Conservation (phyloP, 345 rosid genomes). For the Lepidium didymum region DNA sequence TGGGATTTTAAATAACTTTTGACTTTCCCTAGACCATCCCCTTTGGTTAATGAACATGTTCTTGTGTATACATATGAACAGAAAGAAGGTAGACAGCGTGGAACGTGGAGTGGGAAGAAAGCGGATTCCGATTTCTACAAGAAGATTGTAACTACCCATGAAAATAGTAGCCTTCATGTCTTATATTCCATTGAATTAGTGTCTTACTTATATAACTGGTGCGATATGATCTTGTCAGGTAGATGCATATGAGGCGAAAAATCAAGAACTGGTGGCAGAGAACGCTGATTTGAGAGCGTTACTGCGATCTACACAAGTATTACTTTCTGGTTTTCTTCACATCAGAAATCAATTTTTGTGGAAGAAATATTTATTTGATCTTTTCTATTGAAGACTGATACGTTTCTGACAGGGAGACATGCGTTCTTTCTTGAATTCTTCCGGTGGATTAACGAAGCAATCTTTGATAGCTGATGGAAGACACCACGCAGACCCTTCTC, state of each 20-base stretch:
- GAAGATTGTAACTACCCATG: constrained; percentile 58
- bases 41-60: background rate
- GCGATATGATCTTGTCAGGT: constrained; percentile 41
- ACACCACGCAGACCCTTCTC: constrained; percentile 51
- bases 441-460: background rate
- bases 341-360: background rate
- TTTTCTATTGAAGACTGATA: background rate
- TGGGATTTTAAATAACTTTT: background rate
- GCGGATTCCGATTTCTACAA: constrained; percentile 89
- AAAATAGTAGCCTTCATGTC: background rate
- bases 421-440: constrained; percentile 76
- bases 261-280: constrained; percentile 86
- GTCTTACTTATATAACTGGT: background rate
- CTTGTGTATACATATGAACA: constrained; percentile 27
- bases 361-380: background rate
- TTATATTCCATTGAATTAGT: background rate
- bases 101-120: constrained; percentile 99
- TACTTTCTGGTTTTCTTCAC: background rate
- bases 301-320: constrained; percentile 87
- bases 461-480: constrained; percentile 43
- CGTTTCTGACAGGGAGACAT: constrained; percentile 59
- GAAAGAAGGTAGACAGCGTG: constrained; percentile 99
- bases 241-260: constrained; percentile 90
- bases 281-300: constrained; percentile 83
- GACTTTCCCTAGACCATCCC: background rate